Base-by-base conservation (phyloP, 306 rosid species). In the Hylodesmum podocarpum region DNA sequence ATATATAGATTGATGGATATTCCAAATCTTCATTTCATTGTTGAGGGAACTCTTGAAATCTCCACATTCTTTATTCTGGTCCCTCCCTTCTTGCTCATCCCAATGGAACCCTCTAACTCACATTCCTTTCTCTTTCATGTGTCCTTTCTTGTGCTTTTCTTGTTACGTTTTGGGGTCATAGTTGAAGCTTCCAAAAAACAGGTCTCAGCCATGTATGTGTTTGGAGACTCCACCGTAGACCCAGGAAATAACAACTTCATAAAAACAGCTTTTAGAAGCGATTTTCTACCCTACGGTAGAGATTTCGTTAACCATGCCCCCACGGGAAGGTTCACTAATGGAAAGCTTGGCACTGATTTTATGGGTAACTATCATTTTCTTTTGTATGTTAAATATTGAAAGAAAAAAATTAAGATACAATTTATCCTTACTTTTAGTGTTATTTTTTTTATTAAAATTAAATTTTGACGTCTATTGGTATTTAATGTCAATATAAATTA, bases 201-300 rank as follows among this genome's bases (percentile, higher is more conserved):
- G 9, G 83, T 78, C 36, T 82, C 95, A 5, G 87, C 85, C 13
- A 0, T 92, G 3, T 77, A 88, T 29, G 97, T 92, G 69, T 90
- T 92, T 47, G 97, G 97, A 61, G 97, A 92, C 72, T 92, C 97
- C 75, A 92, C 97, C 1, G 93, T 85, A 49, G 96, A 90, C 77
- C 87, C 97, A 5, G 97, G 96, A 74, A 92, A 92, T 64, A 92
- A 92, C n/a, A 90, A 92, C 82, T 81, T 40, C 36, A 7, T 90
- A 0, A 3, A 16, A 0, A 87, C 96, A 0, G 0, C 70, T 64
- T 88, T 90, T 75, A 87, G 62, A 39, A 62, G 93, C 80, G 44
- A 92, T 73, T 92, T 92, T 51, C 83, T 25, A 24, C 97, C 97
- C 0, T 92, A 92, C 34, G 97, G 97, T 28, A 73, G 66, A 80